Base-by-base conservation (phyloP, 164 flowering plant species). In the Macadamia tetraphylla region DNA sequence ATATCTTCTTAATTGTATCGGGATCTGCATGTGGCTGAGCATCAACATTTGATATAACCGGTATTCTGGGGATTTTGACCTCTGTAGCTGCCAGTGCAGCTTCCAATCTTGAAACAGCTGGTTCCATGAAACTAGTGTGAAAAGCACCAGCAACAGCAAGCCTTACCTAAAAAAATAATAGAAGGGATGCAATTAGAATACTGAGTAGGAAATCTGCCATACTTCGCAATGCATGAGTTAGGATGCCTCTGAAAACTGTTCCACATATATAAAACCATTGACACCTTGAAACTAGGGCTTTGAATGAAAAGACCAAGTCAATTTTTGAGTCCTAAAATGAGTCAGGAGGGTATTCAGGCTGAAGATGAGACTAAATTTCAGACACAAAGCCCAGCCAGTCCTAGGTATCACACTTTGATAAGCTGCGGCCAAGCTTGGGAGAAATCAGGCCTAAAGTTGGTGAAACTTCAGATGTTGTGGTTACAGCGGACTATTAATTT, bases 121-220 rank as follows among this genome's bases (percentile, higher is more conserved):
- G 99, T 63, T 95, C 83, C 98, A 92, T 95, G 78, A 92, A 95
- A 67, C 86, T 74, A 40, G 99, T 95, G 79, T 92, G 99, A 79
- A 95, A 95, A 71, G 98, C 99, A 71, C 99, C 99, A 66, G 97
- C 98, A 70, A 95, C 99, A 70, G 99, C 98, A 63, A 92, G 85
- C 11, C 99, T 91, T n/a, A 95, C 97, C 99, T 92, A 74, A 70
- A 52, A 66, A 32, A 55, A 58, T 17, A 55, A 58, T 17, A 62
- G 10, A 46, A 60, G 30, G 29, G 18, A 6, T 35, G 18, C 3
- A 1, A 32, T 18, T 13, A 6, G 61, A 52, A 58, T 31, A 6
- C 3, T 23, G 29, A 32, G 42, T 58, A 58, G 32, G 60, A 6
- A 58, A 7, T 58, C 31, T 58, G 30, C 31, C 61, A 7, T 29